Base-by-base conservation (phyloP, 1,139 yeast genomes). In the Saccharomyces hybrid region DNA sequence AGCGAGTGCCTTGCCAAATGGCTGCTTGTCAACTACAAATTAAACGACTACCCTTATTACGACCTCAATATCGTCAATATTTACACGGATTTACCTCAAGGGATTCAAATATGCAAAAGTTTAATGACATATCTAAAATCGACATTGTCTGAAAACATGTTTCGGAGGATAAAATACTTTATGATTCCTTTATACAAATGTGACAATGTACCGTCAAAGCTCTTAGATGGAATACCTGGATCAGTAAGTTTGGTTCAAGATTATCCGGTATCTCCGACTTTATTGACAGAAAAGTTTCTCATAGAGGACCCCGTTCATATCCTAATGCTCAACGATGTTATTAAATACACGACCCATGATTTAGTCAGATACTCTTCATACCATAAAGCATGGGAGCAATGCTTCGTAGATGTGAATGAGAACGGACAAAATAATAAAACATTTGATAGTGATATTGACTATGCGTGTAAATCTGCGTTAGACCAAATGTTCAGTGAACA, bases 301-400 rank as follows among this genome's bases (percentile, higher is more conserved):
- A 60, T 64, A 5, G 63, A 64, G 42, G 70, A 67, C 53, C 70
- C 71, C 3, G 63, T 66, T 3, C 63, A 64, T 48, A 57, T 66
- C 25, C 32, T 67, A 11, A 57, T 68, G 58, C 52, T 66, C 16
- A 61, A 67, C 55, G 71, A 67, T 56, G 58, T 68, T 5, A 44
- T 67, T 2, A 58, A 60, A 51, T 56, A 65, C 47, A 54, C 62
- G 1, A 51, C 69, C 1, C 69, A 66, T 46, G 71, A 67, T 55
- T 48, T 64, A 23, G 65, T 68, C 2, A 55, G 54, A 32, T 59
- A 48, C 34, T 54, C 57, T 11, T 26, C 47, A 4, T 26, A 42
- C 5, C 41, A 31, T 2, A 48, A 55, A 1, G 41, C 28, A 23
- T 64, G 69, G 69, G 57, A 61, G 51, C 70, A 67, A 56, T 56